Conservation (phyloP, 2,329 filamentous ascomycete species). For the Lachnellula cervina region DNA sequence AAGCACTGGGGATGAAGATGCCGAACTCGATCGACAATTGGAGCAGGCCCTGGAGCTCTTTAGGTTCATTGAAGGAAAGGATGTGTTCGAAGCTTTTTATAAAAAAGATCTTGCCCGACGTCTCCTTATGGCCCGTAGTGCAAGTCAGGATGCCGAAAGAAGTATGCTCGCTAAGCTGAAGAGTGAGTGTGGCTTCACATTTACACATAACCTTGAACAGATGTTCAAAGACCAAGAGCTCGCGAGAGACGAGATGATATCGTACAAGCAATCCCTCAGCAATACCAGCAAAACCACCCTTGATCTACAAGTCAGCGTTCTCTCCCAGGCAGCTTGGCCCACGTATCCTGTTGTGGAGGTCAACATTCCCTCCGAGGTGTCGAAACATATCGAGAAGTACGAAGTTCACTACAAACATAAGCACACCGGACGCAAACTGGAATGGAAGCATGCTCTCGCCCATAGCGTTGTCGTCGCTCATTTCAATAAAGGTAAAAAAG, state of each 20-base stretch:
- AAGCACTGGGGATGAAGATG: conserved; percentile 78
- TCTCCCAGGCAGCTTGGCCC: conserved; percentile 92
- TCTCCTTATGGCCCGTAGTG: conserved; percentile 85
- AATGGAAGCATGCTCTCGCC: conserved; percentile 90
- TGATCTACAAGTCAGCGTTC: conserved; percentile 79
- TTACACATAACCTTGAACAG: conserved; percentile 95
- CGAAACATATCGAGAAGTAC: conserved; percentile 73
- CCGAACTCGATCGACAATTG: conserved; percentile 84
- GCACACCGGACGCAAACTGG: conserved; percentile 79
- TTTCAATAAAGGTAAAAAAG: conserved; percentile 77
- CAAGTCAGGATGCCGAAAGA: conserved; percentile 89
- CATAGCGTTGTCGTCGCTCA: conserved; percentile 80
- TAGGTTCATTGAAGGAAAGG: conserved; percentile 94
- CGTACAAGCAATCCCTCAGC: conserved; percentile 65
- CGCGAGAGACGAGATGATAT: conserved; percentile 85
- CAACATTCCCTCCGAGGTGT: conserved; percentile 69
- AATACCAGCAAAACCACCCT: conserved; percentile 51
- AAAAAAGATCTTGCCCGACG: conserved; percentile 92
- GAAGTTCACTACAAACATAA: conserved; percentile 83
- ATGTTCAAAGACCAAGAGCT: conserved; percentile 99
- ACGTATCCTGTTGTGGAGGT: conserved; percentile 73
- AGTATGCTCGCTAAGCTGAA: conserved; percentile 92
- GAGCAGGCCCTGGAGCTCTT: conserved; percentile 93
- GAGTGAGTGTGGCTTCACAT: conserved; percentile 86
- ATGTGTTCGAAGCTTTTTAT: conserved; percentile 98